Conservation (phyloP, 495 filamentous ascomycete species). For the Lasiosphaeria miniovina region DNA sequence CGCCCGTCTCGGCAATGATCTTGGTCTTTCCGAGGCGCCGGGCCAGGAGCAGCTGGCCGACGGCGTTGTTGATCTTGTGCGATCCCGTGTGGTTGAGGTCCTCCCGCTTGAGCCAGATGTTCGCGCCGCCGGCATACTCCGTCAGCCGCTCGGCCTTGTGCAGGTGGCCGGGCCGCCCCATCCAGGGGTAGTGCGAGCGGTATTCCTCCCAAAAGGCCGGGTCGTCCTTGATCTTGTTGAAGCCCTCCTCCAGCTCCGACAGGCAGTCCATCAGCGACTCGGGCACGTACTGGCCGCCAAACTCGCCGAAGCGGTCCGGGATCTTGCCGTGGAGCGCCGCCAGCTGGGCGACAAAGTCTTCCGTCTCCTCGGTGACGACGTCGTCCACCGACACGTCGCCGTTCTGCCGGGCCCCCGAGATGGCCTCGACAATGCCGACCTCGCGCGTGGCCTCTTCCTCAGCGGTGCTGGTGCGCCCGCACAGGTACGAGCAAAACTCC, state of each 20-base stretch:
- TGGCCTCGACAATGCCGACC: constrained; percentile 62
- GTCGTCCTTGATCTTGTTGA: constrained; percentile 79
- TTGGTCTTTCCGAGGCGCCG: constrained; percentile 80
- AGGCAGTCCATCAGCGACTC: constrained; percentile 98
- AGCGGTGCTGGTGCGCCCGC: constrained; percentile 55
- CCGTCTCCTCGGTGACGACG: constrained; percentile 39
- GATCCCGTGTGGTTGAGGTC: constrained; percentile 84
- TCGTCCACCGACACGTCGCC: constrained; percentile 55
- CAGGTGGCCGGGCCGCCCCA: constrained; percentile 89
- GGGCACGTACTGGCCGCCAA: constrained; percentile 97
- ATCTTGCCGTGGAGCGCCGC: constrained; percentile 51
- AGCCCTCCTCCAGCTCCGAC: constrained; percentile 85
- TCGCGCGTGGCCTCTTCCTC: constrained; percentile 51
- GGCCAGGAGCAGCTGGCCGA: constrained; percentile 85
- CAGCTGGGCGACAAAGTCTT: constrained; percentile 45
- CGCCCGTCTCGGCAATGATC: constrained; percentile 94
- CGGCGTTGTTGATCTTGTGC: constrained; percentile 97
- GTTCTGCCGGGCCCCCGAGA: constrained; percentile 51
- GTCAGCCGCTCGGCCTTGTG: constrained; percentile 87
- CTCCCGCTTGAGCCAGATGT: constrained; percentile 93
- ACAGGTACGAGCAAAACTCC: constrained; percentile 81
- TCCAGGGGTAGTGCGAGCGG: constrained; percentile 94
- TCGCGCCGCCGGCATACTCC: constrained; percentile 82
- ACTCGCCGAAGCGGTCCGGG: constrained; percentile 90
- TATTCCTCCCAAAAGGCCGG: constrained; percentile 96